These are phyloP conservation scores for Aspergillus transmontanensis DNA, from an alignment of 2,329 filamentous ascomycete genomes.

Conservation along the genomic window DNA sequence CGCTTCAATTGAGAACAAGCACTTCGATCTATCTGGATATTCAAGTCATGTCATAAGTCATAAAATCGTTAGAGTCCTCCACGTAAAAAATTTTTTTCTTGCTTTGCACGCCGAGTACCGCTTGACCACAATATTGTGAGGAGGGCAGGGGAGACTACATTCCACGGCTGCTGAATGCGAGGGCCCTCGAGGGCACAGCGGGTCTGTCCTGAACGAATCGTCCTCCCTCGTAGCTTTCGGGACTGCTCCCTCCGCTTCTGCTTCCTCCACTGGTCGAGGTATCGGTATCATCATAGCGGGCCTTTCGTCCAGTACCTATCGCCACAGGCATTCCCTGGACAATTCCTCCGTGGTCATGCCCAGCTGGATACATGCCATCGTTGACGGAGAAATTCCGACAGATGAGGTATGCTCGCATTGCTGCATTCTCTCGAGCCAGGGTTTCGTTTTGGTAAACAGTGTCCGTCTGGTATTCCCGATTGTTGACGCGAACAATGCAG, in stretches of 20 bases:
- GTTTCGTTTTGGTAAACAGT: constrained; percentile 78
- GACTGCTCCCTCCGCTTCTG: constrained; percentile 60
- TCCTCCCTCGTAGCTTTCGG: constrained; percentile 38
- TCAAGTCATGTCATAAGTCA: constrained; percentile 29
- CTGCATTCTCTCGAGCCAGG: constrained; percentile 87
- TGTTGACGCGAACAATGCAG: constrained; percentile 92
- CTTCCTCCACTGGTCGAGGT: constrained; percentile 47
- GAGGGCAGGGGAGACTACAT: background rate
- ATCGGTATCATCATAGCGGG: constrained; percentile 52
- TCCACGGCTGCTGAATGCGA: constrained; percentile 22
- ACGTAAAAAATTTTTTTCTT: background rate
- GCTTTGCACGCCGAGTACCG: background rate
- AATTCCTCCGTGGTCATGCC: constrained; percentile 55
- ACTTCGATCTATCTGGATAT: constrained; percentile 27
- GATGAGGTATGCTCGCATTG: constrained; percentile 95
- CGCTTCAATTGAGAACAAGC: constrained; percentile 9
- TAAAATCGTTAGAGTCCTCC: constrained; percentile 25
- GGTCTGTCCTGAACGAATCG: constrained; percentile 25
- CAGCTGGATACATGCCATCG: constrained; percentile 77
- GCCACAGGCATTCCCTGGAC: constrained; percentile 66
- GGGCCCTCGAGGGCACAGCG: constrained; percentile 25
- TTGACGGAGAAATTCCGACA: constrained; percentile 97
- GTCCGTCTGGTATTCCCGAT: constrained; percentile 93
- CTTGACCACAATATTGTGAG: background rate
- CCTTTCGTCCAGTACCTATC: constrained; percentile 62